Conservation (phyloP, 495 filamentous ascomycete genomes). For the Xylaria castorea region DNA sequence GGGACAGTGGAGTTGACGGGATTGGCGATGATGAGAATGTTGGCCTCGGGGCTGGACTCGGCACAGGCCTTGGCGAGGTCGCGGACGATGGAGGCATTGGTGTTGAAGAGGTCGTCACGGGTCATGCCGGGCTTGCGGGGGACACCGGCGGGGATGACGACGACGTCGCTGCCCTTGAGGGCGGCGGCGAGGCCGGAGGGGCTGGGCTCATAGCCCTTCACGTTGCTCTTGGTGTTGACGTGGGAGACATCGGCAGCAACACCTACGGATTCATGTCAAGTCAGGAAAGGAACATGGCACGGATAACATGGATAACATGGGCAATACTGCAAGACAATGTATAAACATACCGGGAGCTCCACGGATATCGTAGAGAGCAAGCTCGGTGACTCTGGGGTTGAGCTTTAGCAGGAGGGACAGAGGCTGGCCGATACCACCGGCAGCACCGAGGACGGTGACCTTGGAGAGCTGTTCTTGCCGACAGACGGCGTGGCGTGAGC, state of each 20-base stretch:
- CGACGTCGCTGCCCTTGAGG: constrained; percentile 86
- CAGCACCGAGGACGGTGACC: constrained; percentile 94
- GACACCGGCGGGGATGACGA: constrained; percentile 97
- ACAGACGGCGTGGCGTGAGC: constrained; percentile 2
- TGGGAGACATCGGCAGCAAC: constrained; percentile 97
- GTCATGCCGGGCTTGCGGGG: constrained; percentile 99
- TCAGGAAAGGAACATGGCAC: background rate
- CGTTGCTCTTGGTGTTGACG: constrained; percentile 97
- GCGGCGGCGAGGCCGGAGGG: constrained; percentile 74
- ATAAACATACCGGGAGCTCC: constrained; percentile 85
- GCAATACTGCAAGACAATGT: constrained; percentile 15
- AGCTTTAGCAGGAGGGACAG: constrained; percentile 97
- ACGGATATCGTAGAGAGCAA: constrained; percentile 97
- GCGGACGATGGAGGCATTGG: constrained; percentile 98
- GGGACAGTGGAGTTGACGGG: constrained; percentile 99
- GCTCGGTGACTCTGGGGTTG: constrained; percentile 88
- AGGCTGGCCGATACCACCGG: constrained; percentile 97
- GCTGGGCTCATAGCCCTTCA: constrained; percentile 85
- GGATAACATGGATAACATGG: constrained; percentile 20
- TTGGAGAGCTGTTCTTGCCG: constrained; percentile 76
- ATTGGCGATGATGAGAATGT: constrained; percentile 97
- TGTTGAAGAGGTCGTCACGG: constrained; percentile 99
- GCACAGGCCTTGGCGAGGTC: constrained; percentile 97
- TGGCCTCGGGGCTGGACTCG: constrained; percentile 87
- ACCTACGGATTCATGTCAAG: constrained; percentile 60